A percentile compares a stretch with the other conserved stretches of the same genome.
These are phyloP conservation scores for Ogataea glucozyma DNA, from an alignment of 805 yeast species.

Conservation along the genomic window DNA sequence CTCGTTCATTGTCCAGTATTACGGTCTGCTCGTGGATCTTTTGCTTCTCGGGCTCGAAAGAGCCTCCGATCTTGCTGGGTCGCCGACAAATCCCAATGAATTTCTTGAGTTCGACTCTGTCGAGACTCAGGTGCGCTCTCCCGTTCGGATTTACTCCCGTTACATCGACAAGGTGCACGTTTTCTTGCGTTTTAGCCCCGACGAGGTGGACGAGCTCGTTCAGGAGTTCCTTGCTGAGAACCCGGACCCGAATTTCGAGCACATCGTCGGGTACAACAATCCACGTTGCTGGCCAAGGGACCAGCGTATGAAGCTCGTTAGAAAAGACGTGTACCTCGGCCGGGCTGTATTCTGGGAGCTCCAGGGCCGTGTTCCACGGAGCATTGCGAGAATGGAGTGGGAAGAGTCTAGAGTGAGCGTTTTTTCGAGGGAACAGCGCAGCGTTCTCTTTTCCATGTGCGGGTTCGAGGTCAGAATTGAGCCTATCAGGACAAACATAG, in stretches of 20 bases:
- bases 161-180: slow-evolving; percentile 82
- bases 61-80: slow-evolving; percentile 85
- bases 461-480: slow-evolving; percentile 92
- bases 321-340: slow-evolving; percentile 90
- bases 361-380: slow-evolving; percentile 71
- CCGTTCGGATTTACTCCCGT: slow-evolving; percentile 78
- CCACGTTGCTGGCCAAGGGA: slow-evolving; percentile 95
- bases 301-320: slow-evolving; percentile 82
- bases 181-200: slow-evolving; percentile 70
- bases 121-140: slow-evolving; percentile 64
- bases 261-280: slow-evolving; percentile 81
- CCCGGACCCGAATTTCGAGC: slow-evolving; percentile 92
- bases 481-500: slow-evolving; percentile 71
- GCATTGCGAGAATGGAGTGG: slow-evolving; percentile 77
- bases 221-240: slow-evolving; percentile 78
- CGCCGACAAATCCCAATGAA: slow-evolving; percentile 67
- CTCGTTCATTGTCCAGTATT: slow-evolving; percentile 85
- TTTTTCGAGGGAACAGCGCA: slow-evolving; percentile 88
- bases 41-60: slow-evolving; percentile 82
- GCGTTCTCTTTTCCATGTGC: slow-evolving; percentile 83
- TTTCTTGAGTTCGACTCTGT: slow-evolving; percentile 68
- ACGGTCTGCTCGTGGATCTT: slow-evolving; percentile 82
- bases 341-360: slow-evolving; percentile 92
- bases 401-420: slow-evolving; percentile 80
- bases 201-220: slow-evolving; percentile 73